Percentiles rank a stretch among this genome's conserved stretches.
These are phyloP conservation scores for Boletus fagicola DNA, from an alignment of 768 basidiomycete genomes.

Conservation along the genomic window DNA sequence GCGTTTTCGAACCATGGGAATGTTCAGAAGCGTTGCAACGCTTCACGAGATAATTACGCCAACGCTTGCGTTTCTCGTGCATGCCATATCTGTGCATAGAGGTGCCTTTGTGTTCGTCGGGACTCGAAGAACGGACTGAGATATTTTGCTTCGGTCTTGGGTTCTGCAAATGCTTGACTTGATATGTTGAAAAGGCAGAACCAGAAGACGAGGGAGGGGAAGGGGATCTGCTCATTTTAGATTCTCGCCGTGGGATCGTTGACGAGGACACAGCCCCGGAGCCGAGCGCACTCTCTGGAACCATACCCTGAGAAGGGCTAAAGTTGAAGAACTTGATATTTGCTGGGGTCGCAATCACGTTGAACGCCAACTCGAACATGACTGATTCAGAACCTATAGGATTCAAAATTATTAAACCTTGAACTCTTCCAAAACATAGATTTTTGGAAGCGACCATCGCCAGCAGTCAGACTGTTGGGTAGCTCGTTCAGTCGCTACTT, in stretches of 20 bases:
- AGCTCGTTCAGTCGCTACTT: not conserved
- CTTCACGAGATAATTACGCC: too few relatives aligned
- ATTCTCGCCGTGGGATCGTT: not conserved
- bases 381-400: constrained; percentile 7
- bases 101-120: too few relatives aligned
- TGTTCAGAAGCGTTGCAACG: too few relatives aligned
- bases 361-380: constrained; percentile 2
- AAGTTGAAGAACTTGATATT: not conserved
- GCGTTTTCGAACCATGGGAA: too few relatives aligned
- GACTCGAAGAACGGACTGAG: not conserved
- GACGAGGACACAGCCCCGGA: not conserved
- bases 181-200: constrained; percentile 7
- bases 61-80: too few relatives aligned
- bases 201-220: constrained; percentile 10
- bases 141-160: not conserved
- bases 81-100: too few relatives aligned
- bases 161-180: constrained; percentile 5
- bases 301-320: not conserved
- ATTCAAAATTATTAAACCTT: constrained; percentile 9
- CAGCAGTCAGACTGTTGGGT: not conserved
- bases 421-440: not conserved
- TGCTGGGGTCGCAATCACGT: not conserved
- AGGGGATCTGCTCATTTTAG: constrained; percentile 13
- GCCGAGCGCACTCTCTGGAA: not conserved
- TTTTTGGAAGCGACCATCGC: not conserved